Percentiles rank a stretch among this genome's conserved stretches.
These are phyloP conservation scores for Fusarium luffae DNA, from an alignment of 2,329 filamentous ascomycete species.

Conservation along the genomic window DNA sequence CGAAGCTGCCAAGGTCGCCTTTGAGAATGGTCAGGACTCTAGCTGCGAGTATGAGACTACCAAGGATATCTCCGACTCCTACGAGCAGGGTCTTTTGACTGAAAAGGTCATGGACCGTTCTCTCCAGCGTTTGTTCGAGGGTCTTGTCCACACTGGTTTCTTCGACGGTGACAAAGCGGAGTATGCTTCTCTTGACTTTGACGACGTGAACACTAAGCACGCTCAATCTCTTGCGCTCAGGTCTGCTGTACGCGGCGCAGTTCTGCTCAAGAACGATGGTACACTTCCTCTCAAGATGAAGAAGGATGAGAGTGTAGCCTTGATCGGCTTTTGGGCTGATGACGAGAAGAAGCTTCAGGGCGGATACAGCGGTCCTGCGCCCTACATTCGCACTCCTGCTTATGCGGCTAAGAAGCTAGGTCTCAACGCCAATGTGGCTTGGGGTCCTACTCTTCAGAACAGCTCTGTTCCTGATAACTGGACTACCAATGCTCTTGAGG, in stretches of 20 bases:
- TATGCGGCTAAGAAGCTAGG: constrained; percentile 6
- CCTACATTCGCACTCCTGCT: background rate
- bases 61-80: constrained; percentile 2
- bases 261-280: background rate
- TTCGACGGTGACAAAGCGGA: constrained; percentile 5
- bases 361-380: background rate
- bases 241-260: background rate
- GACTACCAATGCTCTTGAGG: background rate
- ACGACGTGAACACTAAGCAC: background rate
- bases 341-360: constrained; percentile 1
- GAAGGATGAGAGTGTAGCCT: background rate
- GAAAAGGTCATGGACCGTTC: constrained; percentile 15
- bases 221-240: background rate
- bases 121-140: background rate
- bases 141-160: constrained; percentile 11
- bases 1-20: background rate
- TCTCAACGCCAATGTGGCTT: background rate
- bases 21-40: constrained; percentile 8
- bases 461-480: background rate
- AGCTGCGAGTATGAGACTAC: constrained; percentile 22
- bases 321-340: constrained; percentile 7
- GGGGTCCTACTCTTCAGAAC: constrained; percentile 4
- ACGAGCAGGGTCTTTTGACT: constrained; percentile 8
- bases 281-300: background rate
- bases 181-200: constrained; percentile 1